Evolutionary conservation across 306 rosid genomes (phyloP).

Genomic region (Potentilla sterilis): DNA sequence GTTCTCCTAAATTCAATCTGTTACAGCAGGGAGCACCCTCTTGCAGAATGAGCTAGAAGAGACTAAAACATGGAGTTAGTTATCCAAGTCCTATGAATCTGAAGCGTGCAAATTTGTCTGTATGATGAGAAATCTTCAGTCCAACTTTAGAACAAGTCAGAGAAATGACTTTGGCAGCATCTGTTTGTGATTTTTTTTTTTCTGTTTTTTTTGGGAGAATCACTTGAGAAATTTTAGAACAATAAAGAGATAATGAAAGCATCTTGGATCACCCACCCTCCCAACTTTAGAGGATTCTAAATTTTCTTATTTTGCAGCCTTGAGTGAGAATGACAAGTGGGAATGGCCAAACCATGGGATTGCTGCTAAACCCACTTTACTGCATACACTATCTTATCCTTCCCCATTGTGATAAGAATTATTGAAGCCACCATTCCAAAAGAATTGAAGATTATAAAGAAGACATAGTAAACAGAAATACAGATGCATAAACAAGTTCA

Average conservation of each 20-base stretch:
- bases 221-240: background rate
- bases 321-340: conserved; percentile 26
- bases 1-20: background rate
- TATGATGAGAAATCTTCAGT: conserved; percentile 5
- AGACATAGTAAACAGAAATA: conserved; percentile 10
- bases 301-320: conserved; percentile 19
- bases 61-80: background rate
- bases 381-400: conserved; percentile 26
- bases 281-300: conserved; percentile 22
- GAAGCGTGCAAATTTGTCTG: background rate
- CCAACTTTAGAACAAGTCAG: background rate
- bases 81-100: background rate
- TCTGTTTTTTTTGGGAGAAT: background rate
- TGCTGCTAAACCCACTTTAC: conserved; percentile 2
- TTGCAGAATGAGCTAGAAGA: background rate
- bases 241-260: conserved; percentile 18
- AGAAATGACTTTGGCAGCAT: background rate
- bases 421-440: conserved; percentile 30
- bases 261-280: conserved; percentile 13
- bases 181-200: background rate
- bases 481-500: conserved; percentile 13
- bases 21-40: background rate
- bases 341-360: conserved; percentile 17
- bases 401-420: conserved; percentile 43
- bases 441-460: conserved; percentile 7